Conservation (phyloP, 768 basidiomycete genomes). For the Phanerochaete carnosa region DNA sequence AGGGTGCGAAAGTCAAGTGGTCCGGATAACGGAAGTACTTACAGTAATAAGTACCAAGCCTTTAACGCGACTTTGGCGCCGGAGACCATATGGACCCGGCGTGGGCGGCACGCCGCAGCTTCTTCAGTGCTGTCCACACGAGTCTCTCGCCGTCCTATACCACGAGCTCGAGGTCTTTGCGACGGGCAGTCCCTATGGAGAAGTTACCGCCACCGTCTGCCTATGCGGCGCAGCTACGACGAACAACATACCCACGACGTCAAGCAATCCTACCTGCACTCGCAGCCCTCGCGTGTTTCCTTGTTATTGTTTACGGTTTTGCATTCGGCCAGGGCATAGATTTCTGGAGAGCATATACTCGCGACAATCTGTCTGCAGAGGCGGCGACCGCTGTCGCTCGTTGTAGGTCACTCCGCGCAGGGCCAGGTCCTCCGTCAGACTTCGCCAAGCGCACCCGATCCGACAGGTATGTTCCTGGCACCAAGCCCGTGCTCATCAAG, state of each 20-base stretch:
- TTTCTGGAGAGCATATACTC: slow-evolving; percentile 9
- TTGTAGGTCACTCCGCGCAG: slow-evolving; percentile 32
- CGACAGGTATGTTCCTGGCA: slow-evolving; percentile 55
- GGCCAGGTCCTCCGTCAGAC: slow-evolving; percentile 34
- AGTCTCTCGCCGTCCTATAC: slow-evolving; percentile 1
- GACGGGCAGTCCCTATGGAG: neutral
- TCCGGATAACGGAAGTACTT: neutral
- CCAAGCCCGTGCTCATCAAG: slow-evolving; percentile 49
- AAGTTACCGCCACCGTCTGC: neutral
- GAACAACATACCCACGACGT: neutral
- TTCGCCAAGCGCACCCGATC: slow-evolving; percentile 36
- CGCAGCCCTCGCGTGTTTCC: slow-evolving; percentile 8
- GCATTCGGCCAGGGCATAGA: slow-evolving; percentile 13
- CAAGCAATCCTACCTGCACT: neutral
- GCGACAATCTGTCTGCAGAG: slow-evolving; percentile 23
- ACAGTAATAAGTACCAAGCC: neutral
- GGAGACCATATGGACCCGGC: neutral
- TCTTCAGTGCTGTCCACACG: slow-evolving; percentile 3
- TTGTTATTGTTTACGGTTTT: slow-evolving; percentile 12
- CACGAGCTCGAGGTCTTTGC: neutral
- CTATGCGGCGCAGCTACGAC: neutral
- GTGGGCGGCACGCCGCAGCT: neutral
- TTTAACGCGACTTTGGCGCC: neutral
- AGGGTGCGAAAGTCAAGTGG: neutral
- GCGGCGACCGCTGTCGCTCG: slow-evolving; percentile 28